Base-by-base conservation (phyloP, 768 basidiomycete genomes). In the Piloderma croceum region DNA sequence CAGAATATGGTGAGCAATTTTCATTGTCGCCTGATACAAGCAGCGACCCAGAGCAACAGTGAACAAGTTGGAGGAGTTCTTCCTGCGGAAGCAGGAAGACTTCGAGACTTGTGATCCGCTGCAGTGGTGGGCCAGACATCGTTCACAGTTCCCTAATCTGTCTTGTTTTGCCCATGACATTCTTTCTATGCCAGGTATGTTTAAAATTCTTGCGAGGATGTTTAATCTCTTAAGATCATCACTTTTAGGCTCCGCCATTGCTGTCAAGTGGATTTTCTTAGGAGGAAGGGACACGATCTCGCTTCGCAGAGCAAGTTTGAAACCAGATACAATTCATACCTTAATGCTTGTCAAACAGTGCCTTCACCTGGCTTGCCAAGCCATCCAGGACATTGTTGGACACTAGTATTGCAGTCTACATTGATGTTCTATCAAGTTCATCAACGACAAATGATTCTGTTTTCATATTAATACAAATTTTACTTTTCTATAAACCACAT, bases 151-250 rank as follows among this genome's bases (percentile, higher is more conserved):
- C 31, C 49, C 53, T 4, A 53, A 47, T 23, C 41, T 54, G 7
- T 51, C 31, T 21, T 35, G 29, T 1, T 36, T 55, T 15, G 50
- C 53, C 7, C 49, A 36, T 18, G 53, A 54, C 24, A 37, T 55
- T 36, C 43, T 51, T 3, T 40, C 39, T 22, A 55, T 55, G 34
- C 53, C 53, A 27, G 53, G 53, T 51, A 25, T 13, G 51, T 42
- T 27, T n/a, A n/a, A n/a, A n/a, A n/a, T n/a, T n/a, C n/a, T n/a
- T n/a, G n/a, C n/a, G n/a, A n/a, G n/a, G n/a, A n/a, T n/a, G n/a
- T n/a, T n/a, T n/a, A n/a, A n/a, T n/a, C n/a, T n/a, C n/a, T n/a
- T n/a, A n/a, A n/a, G n/a, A n/a, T n/a, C n/a, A n/a, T n/a, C n/a
- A n/a, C n/a, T n/a, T n/a, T n/a, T n/a, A 48, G 46, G 46, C 1